Percentiles rank a stretch among this genome's conserved stretches.
These are phyloP conservation scores for Phytophthora uliginosa DNA, from an alignment of 352 stramenopile genomes.

Conservation along the genomic window DNA sequence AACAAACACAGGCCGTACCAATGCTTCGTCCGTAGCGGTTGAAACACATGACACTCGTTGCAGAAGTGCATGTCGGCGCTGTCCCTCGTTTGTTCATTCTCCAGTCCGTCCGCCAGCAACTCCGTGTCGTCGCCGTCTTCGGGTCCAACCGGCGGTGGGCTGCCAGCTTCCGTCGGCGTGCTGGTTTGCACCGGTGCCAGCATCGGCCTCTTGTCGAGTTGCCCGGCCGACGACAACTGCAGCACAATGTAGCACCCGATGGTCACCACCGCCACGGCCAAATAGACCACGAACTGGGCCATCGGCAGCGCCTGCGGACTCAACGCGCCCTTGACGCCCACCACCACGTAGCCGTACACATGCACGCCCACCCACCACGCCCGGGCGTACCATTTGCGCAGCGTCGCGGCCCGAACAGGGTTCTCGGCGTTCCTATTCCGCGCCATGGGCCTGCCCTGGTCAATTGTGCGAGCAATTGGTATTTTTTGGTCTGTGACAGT, in stretches of 20 bases:
- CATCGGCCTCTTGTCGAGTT: conserved; percentile 43
- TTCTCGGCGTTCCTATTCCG: conserved; percentile 40
- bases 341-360: conserved; percentile 68
- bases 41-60: conserved; percentile 64
- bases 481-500: conserved; percentile 19
- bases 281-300: conserved; percentile 49
- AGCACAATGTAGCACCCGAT: conserved; percentile 59
- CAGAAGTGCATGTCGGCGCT: conserved; percentile 58
- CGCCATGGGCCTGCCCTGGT: conserved; percentile 7
- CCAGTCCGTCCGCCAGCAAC: conserved; percentile 32
- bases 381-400: conserved; percentile 76
- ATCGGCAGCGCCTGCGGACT: conserved; percentile 43
- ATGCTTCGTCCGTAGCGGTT: conserved; percentile 79
- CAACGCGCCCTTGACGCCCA: conserved; percentile 44
- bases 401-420: conserved; percentile 37
- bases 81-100: conserved; percentile 15
- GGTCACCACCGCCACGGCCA: conserved; percentile 52
- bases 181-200: conserved; percentile 25
- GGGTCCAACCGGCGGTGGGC: conserved; percentile 12
- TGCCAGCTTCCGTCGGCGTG: conserved; percentile 5
- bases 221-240: conserved; percentile 76
- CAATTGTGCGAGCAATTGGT: conserved; percentile 8
- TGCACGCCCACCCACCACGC: conserved; percentile 79
- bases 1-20: conserved; percentile 44
- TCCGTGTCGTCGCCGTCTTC: conserved; percentile 48